These are phyloP conservation scores for Cyclanthera cordifolia DNA, from an alignment of 306 rosid species.

Conservation along the genomic window DNA sequence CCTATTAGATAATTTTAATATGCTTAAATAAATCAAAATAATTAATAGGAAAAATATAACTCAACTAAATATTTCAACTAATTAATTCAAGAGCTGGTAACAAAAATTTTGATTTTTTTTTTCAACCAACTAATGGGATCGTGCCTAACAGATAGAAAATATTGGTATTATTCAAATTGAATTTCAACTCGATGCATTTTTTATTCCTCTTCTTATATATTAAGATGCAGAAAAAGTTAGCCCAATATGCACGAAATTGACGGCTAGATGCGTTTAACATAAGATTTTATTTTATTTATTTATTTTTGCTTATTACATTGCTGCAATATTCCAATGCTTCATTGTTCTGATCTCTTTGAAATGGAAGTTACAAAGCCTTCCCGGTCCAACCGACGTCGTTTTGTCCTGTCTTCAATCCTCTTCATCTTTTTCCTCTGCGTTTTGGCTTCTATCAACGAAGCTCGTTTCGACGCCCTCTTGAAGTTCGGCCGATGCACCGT, in stretches of 20 bases:
- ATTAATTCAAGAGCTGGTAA: too few relatives aligned
- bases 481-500: slow-evolving; percentile 32
- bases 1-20: background rate
- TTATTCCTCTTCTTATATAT: background rate
- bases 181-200: too few relatives aligned
- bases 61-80: too few relatives aligned
- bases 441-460: slow-evolving; percentile 58
- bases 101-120: too few relatives aligned
- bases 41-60: too few relatives aligned
- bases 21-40: too few relatives aligned
- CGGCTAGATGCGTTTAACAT: slow-evolving; percentile 28
- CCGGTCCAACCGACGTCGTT: slow-evolving; percentile 29
- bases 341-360: background rate
- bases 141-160: background rate
- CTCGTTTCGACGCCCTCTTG: slow-evolving; percentile 31
- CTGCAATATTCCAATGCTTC: background rate
- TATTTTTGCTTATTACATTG: background rate
- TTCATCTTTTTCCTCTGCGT: slow-evolving; percentile 53
- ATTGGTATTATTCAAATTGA: background rate
- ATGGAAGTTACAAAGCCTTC: slow-evolving; percentile 17
- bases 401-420: slow-evolving; percentile 34
- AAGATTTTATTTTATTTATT: slow-evolving; percentile 26
- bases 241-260: slow-evolving; percentile 34
- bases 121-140: background rate
- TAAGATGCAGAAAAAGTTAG: slow-evolving; percentile 37